A percentile compares a stretch with the other conserved stretches of the same genome.
Evolutionary conservation across 2,329 filamentous ascomycete species (phyloP).

Genomic region (Ceratocystis destructans): DNA sequence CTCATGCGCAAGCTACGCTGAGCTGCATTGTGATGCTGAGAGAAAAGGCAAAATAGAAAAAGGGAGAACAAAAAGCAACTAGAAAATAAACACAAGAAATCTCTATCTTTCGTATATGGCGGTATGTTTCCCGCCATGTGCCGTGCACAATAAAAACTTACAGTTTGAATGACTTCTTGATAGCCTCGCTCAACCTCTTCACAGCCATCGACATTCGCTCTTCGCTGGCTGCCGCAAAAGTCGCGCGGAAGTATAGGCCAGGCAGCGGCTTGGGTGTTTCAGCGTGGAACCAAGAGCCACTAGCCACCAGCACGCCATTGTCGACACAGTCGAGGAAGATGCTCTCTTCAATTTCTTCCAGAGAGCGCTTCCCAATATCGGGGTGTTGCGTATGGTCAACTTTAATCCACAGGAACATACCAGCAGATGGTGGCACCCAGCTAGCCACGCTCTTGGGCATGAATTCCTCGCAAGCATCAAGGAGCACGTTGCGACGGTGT

Average conservation of each 20-base stretch:
- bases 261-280: conserved; percentile 44
- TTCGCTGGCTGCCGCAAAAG: conserved; percentile 67
- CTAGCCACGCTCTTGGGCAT: conserved; percentile 60
- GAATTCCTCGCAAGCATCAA: conserved; percentile 65
- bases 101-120: neutral
- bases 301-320: conserved; percentile 64
- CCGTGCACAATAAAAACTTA: conserved; percentile 14
- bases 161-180: conserved; percentile 44
- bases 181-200: conserved; percentile 58
- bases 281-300: conserved; percentile 84
- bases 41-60: neutral
- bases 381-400: conserved; percentile 57
- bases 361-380: conserved; percentile 35
- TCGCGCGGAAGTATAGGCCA: conserved; percentile 76
- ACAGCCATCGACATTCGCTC: conserved; percentile 61
- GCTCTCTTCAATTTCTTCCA: conserved; percentile 64
- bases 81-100: neutral
- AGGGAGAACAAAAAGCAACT: neutral
- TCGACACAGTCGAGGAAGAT: conserved; percentile 69
- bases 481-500: conserved; percentile 57
- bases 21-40: neutral
- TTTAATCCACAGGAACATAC: conserved; percentile 87
- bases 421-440: conserved; percentile 69
- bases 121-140: neutral
- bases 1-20: neutral